Evolutionary conservation across 495 filamentous ascomycete genomes (phyloP), one percentile per base, ranked within the genome.

Genomic region (Hypoxylon lenormandii): DNA sequence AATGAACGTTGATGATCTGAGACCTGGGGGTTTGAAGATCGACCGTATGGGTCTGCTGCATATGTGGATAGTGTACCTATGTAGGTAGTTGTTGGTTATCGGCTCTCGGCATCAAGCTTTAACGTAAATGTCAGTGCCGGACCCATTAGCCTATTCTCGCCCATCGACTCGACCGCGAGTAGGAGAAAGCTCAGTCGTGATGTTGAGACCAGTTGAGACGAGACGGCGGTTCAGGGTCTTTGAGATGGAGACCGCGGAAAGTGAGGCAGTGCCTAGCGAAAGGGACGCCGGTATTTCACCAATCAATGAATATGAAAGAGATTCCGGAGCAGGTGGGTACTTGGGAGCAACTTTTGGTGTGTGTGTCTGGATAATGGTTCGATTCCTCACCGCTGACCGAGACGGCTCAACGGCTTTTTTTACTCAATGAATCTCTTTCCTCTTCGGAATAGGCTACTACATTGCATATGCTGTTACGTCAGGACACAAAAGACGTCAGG

Each of bases 321-420:
- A 61, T 40, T 62, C 49, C 61, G 67, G 58, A 65, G 42, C 54
- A 51, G 26, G 62, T 66, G 68, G 68, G 46, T 33, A 7, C 30
- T 7, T 66, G 68, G 68, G 42, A 59, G 10, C 5, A n/a, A n/a
- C n/a, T n/a, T 11, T 33, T 1, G 5, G 30, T 33, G 30, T 33
- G 30, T 3, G 30, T 33, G 30, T 7, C 6, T 33, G 30, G 30
- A 61, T 48, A 66, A 66, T 71, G 68, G 68, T 71, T 71, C 68
- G 62, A 71, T 71, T 62, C 52, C 58, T 66, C 68, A 71, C 68
- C 68, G 68, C 68, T 71, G 62, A 71, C 68, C 68, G 68, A 71
- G 58, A 47, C 56, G 53, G 46, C 55, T 71, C 55, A 42, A 33
- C 30, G 30, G 30, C 30, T 33, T 33, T 33, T 33, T 33, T 33